phyloP scores from a whole-genome alignment of 208 protist genomes.

The Acanthamoeba lenticulata region DNA sequence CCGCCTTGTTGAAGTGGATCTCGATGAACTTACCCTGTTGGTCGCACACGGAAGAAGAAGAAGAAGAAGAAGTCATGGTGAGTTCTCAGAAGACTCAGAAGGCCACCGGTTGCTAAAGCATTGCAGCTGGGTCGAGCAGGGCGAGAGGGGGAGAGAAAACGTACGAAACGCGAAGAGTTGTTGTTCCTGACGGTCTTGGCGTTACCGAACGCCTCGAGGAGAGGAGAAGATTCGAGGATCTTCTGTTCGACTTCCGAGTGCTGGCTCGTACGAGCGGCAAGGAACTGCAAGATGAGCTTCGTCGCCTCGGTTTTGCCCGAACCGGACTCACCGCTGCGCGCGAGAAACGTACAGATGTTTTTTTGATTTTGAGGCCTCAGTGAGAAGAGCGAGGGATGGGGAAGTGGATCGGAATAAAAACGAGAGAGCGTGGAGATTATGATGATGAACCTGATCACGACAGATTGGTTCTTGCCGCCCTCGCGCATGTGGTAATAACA shows the following conservation, averaged over 20 bases:
- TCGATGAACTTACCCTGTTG: conserved; percentile 83
- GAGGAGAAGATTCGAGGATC: conserved; percentile 77
- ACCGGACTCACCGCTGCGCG: conserved; percentile 82
- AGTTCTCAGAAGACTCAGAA: too few relatives aligned
- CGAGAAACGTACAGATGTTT: not conserved
- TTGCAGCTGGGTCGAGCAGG: too few relatives aligned
- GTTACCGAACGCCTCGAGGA: conserved; percentile 83
- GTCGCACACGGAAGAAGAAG: not conserved
- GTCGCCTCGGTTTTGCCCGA: conserved; percentile 88
- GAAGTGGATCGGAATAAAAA: not conserved
- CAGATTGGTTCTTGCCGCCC: not conserved
- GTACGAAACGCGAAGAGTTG: conserved; percentile 86
- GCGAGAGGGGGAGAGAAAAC: too few relatives aligned
- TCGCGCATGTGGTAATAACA: conserved; percentile 64
- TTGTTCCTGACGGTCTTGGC: conserved; percentile 85
- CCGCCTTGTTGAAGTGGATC: conserved; percentile 79
- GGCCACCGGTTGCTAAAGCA: too few relatives aligned
- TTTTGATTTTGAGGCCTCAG: too few relatives aligned
- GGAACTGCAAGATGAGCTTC: conserved; percentile 87
- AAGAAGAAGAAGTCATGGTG: not conserved
- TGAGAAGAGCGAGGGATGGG: not conserved
- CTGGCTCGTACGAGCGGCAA: conserved; percentile 72
- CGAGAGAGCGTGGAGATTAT: not conserved
- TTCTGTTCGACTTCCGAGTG: conserved; percentile 78
- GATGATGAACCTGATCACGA: conserved; percentile 41